A percentile compares a stretch with the other conserved stretches of the same genome.
Evolutionary conservation across 805 yeast species (phyloP).

Genomic region (Saturnispora saitoi): DNA sequence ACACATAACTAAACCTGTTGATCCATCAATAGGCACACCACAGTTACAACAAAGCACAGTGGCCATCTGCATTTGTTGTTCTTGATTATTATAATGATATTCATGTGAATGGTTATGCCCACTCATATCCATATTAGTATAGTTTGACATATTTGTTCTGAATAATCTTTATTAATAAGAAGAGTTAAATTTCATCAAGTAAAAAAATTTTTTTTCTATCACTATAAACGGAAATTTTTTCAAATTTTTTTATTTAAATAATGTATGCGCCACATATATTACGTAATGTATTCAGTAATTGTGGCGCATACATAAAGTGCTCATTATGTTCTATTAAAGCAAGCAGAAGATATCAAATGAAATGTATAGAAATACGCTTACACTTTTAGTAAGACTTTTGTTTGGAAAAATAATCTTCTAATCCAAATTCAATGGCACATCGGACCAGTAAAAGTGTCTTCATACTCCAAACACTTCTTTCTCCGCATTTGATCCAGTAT

Average conservation of each 20-base stretch:
- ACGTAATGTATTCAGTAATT: too few relatives aligned
- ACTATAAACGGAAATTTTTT: neutral
- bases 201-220: slow-evolving; percentile 1
- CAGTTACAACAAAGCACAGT: slow-evolving; percentile 97
- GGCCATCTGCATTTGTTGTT: slow-evolving; percentile 33
- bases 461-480: slow-evolving; percentile 87
- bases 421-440: slow-evolving; percentile 80
- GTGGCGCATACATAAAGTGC: neutral
- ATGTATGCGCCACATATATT: neutral
- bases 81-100: slow-evolving; percentile 16
- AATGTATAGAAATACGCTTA: neutral
- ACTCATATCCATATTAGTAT: slow-evolving; percentile 35
- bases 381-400: neutral
- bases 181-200: neutral
- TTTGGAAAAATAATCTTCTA: slow-evolving; percentile 55
- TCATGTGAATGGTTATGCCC: slow-evolving; percentile 15
- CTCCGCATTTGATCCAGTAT: slow-evolving; percentile 88
- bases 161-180: slow-evolving; percentile 27
- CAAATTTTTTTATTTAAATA: neutral
- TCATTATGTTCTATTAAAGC: neutral
- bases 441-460: slow-evolving; percentile 78
- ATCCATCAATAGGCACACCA: slow-evolving; percentile 97
- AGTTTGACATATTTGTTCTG: slow-evolving; percentile 34
- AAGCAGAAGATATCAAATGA: too few relatives aligned
- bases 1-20: slow-evolving; percentile 89